Base-by-base conservation (phyloP, 202 grass and related monocot genomes). In the Bolboschoenoplectus hybrid region DNA sequence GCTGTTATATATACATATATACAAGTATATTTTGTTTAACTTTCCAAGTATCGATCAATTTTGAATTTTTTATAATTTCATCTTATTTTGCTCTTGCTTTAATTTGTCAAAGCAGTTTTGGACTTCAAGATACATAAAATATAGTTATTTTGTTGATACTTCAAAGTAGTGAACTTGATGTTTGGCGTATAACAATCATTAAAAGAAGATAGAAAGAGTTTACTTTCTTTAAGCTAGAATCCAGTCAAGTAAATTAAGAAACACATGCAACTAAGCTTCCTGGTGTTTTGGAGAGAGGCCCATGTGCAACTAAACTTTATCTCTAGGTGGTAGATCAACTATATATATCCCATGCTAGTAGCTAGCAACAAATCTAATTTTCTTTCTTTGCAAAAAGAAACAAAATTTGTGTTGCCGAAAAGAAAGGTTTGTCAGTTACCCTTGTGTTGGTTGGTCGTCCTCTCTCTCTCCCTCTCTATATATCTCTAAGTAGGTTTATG, bases 271-370 rank as follows among this genome's bases (percentile, higher is more conserved):
- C 40, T 40, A 52, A 50, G 26, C 11, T 57, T 57, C 32, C 73
- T 55, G 10, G 51, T 56, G 35, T 4, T 58, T 40, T n/a, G 74
- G 74, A 57, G 74, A 78, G 6, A 78, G 6, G 51, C 6, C 51
- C 32, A 78, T 53, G 13, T 16, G 6, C 16, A 36, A 17, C 6
- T 57, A 57, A 57, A 52, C 0, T 56, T 77, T 75, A 9, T 53
- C 74, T 78, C 34, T 57, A 57, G 74, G 51, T 12, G 74, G 74
- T 78, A 78, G 51, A 12, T 80, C 35, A 79, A 58, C 75, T 39
- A 11, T 58, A 58, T 26, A 26, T 26, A 26, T 26, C 26, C 26
- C 26, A 26, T n/a, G 52, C 10, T 57, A 26, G 5, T 78, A 44
- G 67, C 67, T 70, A 55, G 73, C 74, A 39, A n/a, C 51, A 39